phyloP scores from a whole-genome alignment of 257 asterid species.

The Nicotiana tabacum region DNA sequence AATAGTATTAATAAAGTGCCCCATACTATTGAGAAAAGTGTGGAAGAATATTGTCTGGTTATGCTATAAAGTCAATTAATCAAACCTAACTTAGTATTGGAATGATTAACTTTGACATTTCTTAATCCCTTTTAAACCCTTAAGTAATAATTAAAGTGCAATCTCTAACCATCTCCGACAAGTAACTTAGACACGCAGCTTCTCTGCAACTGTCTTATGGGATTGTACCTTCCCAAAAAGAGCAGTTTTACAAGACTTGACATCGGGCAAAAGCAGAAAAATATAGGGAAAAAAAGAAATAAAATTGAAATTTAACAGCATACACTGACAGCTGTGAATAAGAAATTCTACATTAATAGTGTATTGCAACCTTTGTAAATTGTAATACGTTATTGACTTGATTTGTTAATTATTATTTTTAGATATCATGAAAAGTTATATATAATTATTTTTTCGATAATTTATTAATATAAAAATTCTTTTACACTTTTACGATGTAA shows the following conservation, averaged over 20 bases:
- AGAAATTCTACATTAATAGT: too few species aligned
- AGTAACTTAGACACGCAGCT: not conserved
- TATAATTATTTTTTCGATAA: too few species aligned
- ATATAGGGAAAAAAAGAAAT: not conserved
- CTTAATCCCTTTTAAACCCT: not conserved
- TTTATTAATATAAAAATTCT: too few species aligned
- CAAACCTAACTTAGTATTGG: not conserved
- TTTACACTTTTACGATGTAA: too few species aligned
- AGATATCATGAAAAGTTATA: too few species aligned
- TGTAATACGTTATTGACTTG: too few species aligned
- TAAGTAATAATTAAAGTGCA: not conserved
- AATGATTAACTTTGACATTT: not conserved
- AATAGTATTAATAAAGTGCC: not conserved
- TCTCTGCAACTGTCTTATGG: conserved; percentile 9
- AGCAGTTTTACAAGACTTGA: conserved; percentile 5
- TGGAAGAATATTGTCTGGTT: not conserved
- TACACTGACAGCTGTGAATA: too few species aligned
- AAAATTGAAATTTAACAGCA: too few species aligned
- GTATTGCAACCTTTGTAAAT: too few species aligned
- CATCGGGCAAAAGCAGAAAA: not conserved
- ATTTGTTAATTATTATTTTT: too few species aligned
- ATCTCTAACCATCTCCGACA: not conserved
- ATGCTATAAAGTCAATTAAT: not conserved
- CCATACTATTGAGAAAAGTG: not conserved
- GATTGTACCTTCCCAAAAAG: conserved; percentile 18